phyloP scores from a whole-genome alignment of 140 eudicot genomes.

The Bidens hawaiensis region DNA sequence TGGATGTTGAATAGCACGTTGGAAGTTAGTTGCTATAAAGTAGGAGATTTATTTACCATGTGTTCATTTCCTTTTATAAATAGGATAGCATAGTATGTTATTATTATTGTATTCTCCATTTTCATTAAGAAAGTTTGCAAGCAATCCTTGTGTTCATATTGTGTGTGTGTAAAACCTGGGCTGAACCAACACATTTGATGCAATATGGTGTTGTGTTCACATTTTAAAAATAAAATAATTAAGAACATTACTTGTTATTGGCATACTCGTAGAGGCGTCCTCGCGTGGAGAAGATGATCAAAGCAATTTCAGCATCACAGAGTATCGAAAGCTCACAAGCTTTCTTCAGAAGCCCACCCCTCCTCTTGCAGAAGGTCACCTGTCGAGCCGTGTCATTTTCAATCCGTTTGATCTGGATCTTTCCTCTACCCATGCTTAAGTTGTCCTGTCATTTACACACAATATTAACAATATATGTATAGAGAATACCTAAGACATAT shows the following conservation, averaged over 20 bases:
- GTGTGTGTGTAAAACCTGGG: too few species aligned
- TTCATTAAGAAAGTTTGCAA: too few species aligned
- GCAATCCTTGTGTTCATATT: too few species aligned
- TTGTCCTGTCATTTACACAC: constrained; percentile 1
- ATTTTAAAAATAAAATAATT: background rate
- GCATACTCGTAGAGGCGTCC: constrained; percentile 68
- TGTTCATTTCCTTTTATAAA: too few species aligned
- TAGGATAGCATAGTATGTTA: too few species aligned
- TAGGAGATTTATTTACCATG: too few species aligned
- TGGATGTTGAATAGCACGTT: too few species aligned
- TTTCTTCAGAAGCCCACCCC: constrained; percentile 66
- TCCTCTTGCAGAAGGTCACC: constrained; percentile 69
- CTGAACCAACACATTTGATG: too few species aligned
- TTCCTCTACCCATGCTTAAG: constrained; percentile 57
- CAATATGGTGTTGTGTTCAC: background rate
- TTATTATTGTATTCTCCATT: too few species aligned
- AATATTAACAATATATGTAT: background rate
- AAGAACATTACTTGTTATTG: constrained; percentile 38
- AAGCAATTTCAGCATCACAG: constrained; percentile 64
- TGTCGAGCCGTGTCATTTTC: constrained; percentile 62
- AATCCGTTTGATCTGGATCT: constrained; percentile 61
- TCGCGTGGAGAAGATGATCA: constrained; percentile 54
- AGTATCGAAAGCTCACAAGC: constrained; percentile 65
- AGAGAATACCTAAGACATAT: background rate
- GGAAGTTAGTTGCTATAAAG: too few species aligned